phyloP scores from a whole-genome alignment of 306 rosid genomes.

The Castanospermum australe region DNA sequence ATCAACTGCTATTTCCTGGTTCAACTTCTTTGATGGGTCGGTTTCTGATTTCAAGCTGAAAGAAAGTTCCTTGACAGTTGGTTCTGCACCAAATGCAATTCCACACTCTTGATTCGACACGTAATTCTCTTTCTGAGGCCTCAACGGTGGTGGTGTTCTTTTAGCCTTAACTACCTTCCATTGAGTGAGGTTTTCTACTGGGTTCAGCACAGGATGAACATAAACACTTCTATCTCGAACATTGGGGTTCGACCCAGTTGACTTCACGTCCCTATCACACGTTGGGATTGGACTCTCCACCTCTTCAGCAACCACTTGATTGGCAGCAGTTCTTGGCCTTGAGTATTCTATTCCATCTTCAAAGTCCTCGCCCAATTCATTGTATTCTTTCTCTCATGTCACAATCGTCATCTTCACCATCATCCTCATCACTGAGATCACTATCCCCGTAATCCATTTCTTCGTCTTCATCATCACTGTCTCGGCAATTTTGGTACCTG shows the following conservation, averaged over 20 bases:
- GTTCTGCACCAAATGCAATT: conserved; percentile 31
- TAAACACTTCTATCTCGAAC: conserved; percentile 72
- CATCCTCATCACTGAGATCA: conserved; percentile 56
- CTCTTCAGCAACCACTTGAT: conserved; percentile 45
- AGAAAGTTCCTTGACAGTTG: conserved; percentile 36
- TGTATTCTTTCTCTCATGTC: conserved; percentile 36
- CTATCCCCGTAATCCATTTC: conserved; percentile 45
- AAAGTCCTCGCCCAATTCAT: conserved; percentile 16
- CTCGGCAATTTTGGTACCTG: conserved; percentile 74
- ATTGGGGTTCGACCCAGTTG: conserved; percentile 37
- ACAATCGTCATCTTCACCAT: conserved; percentile 26
- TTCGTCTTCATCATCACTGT: conserved; percentile 72
- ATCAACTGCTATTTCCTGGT: conserved; percentile 67
- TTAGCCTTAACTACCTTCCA: conserved; percentile 72
- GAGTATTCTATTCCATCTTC: conserved; percentile 42
- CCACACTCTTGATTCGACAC: conserved; percentile 36
- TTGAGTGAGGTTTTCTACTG: conserved; percentile 78
- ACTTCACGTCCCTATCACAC: conserved; percentile 35
- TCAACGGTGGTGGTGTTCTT: conserved; percentile 36
- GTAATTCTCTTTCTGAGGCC: conserved; percentile 64
- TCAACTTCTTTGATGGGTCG: conserved; percentile 42
- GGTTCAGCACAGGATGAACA: conserved; percentile 82
- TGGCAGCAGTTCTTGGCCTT: conserved; percentile 18
- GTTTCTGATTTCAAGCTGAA: conserved; percentile 45
- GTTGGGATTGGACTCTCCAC: conserved; percentile 32